Base-by-base conservation (phyloP, 1,284 basidiomycete species). In the Leccinum ponderosum region DNA sequence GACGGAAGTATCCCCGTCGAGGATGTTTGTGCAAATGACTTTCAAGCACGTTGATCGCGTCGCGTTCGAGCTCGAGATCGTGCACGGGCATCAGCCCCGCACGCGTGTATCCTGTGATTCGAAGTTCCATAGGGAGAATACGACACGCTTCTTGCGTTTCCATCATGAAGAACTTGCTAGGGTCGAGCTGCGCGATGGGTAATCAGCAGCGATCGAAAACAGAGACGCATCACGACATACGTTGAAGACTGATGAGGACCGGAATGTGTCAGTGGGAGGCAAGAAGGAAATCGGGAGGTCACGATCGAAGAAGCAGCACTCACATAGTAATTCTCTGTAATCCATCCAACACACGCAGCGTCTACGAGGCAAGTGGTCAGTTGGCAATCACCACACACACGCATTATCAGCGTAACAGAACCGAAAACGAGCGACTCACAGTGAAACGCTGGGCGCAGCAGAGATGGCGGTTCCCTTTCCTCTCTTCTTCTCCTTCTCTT, bases 281-380 rank as follows among this genome's bases (percentile, higher is more conserved):
- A 47, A 2, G 17, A 20, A 47, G 6, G 42, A 47, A 47, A 20
- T 14, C 4, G 17, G 27, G 17, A 7, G 3, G 9, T 33, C n/a
- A 12, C 47, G 11, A 22, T 53, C 25, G 9, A 37, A 12, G 7
- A 42, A 42, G 42, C 12, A 8, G 25, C 2, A 71, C 83, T 68
- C 65, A 85, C 84, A 69, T 4, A 84, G 67, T 3, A 86, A 65
- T 61, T 85, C 81, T 22, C 77, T 76, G 65, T 87, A 87, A 63
- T 83, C 84, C 66, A 86, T 73, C 85, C 85, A 86, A 58, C 80
- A 85, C 9, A 85, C 79, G 44, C 80, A 80, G 12, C 85, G 80
- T 61, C 84, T 86, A 61, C 6, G 52, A 55, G 22, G 4, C 7
- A 20, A 8, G 54, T 48, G n/a, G 47, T 67, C 31, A 71, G 67